These are phyloP conservation scores for Prasinococcaceae sp. DNA, from an alignment of 139 green algal genomes.

Conservation along the genomic window DNA sequence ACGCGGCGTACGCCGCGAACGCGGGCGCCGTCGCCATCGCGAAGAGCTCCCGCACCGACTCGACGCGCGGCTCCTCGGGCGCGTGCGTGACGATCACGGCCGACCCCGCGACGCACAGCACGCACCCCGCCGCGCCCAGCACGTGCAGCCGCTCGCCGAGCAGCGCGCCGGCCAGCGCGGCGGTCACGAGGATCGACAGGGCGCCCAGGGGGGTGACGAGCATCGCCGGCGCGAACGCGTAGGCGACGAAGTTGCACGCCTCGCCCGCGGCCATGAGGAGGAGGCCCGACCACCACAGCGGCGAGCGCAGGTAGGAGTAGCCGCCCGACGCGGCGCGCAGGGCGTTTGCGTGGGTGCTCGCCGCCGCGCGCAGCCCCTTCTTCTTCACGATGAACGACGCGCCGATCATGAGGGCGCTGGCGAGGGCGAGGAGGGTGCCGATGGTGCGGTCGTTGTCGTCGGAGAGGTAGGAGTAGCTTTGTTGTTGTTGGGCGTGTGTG, in stretches of 20 bases:
- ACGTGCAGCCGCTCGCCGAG: constrained; percentile 81
- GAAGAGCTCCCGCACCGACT: constrained; percentile 67
- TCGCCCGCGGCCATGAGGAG: constrained; percentile 70
- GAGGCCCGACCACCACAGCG: constrained; percentile 90
- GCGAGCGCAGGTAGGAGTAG: constrained; percentile 81
- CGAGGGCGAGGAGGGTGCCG: constrained; percentile 67
- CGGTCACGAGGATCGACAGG: constrained; percentile 79
- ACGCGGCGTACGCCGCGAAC: constrained; percentile 66
- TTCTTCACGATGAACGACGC: constrained; percentile 98
- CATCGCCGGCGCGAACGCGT: constrained; percentile 90
- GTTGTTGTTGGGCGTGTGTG: background rate
- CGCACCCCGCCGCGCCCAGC: constrained; percentile 81
- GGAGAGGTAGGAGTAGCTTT: background rate
- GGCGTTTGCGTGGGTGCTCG: constrained; percentile 13
- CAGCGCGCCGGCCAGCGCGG: constrained; percentile 77
- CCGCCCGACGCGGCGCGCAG: constrained; percentile 65
- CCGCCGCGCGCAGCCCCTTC: constrained; percentile 68
- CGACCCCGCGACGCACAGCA: constrained; percentile 79
- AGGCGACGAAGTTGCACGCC: constrained; percentile 89
- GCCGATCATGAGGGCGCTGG: constrained; percentile 79
- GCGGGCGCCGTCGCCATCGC: constrained; percentile 45
- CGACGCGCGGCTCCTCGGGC: constrained; percentile 56
- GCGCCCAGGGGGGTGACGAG: constrained; percentile 83
- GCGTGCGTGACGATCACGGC: constrained; percentile 83
- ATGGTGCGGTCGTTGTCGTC: background rate